Evolutionary conservation across 2,329 filamentous ascomycete genomes (phyloP).

Genomic region (Calonectria ilicicola): DNA sequence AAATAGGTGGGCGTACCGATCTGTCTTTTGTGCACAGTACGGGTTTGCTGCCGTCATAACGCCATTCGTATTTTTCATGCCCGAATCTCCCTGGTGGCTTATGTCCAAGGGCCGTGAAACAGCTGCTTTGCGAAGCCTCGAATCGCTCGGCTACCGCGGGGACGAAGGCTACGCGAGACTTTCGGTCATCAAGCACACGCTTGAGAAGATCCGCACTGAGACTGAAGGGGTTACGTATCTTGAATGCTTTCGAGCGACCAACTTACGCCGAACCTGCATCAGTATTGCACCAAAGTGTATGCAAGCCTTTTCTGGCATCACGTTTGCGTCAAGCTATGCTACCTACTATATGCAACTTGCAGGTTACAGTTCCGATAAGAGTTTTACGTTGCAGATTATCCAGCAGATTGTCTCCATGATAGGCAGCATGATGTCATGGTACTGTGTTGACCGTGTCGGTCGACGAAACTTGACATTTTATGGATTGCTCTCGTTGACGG

Average conservation of each 20-base stretch:
- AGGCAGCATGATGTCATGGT: conserved; percentile 55
- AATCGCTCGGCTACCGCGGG: conserved; percentile 44
- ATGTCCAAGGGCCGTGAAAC: conserved; percentile 47
- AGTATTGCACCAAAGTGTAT: conserved; percentile 50
- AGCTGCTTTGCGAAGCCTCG: conserved; percentile 49
- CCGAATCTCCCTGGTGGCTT: conserved; percentile 58
- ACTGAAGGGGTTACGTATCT: conserved; percentile 52
- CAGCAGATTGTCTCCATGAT: conserved; percentile 53
- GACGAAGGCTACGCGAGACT: conserved; percentile 45
- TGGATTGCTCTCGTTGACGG: conserved; percentile 46
- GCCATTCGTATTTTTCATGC: conserved; percentile 50
- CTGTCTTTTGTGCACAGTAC: conserved; percentile 49
- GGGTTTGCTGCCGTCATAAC: conserved; percentile 47
- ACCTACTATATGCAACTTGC: conserved; percentile 58
- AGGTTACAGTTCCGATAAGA: conserved; percentile 49
- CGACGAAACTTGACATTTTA: conserved; percentile 51
- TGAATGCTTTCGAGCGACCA: conserved; percentile 54
- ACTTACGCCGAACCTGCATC: conserved; percentile 54
- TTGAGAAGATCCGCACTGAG: conserved; percentile 49
- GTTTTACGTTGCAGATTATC: conserved; percentile 53
- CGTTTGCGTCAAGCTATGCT: conserved; percentile 50
- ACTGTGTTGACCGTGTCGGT: conserved; percentile 51
- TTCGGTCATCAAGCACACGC: conserved; percentile 44
- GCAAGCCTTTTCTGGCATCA: conserved; percentile 49
- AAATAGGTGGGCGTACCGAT: conserved; percentile 48